Evolutionary conservation across 306 rosid genomes (phyloP).

Genomic region (Echinosophora koreensis): DNA sequence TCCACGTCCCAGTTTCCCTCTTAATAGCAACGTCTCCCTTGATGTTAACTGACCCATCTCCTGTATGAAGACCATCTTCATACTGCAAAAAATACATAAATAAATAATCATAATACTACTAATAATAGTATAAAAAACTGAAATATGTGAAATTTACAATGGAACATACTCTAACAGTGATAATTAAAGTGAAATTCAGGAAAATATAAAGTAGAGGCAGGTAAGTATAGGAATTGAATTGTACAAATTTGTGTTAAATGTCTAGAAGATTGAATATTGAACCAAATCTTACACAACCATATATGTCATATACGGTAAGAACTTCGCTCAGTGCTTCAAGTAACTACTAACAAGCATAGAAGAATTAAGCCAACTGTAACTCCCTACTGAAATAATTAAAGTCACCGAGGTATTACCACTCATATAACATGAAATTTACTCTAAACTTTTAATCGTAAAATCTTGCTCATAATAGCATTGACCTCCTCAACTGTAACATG

Average conservation of each 20-base stretch:
- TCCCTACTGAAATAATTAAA: not conserved
- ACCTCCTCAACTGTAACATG: too few relatives aligned
- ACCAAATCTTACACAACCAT: not conserved
- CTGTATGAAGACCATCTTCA: slow-evolving; percentile 49
- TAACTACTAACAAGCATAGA: not conserved
- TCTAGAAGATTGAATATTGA: slow-evolving; percentile 21
- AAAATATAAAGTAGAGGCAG: not conserved
- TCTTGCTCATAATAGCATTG: too few relatives aligned
- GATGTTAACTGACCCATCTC: slow-evolving; percentile 65
- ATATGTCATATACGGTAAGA: not conserved
- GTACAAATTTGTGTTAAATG: not conserved
- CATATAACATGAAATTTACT: too few relatives aligned
- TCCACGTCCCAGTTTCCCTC: slow-evolving; percentile 67
- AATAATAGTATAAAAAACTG: not conserved
- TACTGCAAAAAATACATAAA: slow-evolving; percentile 42
- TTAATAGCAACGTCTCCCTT: slow-evolving; percentile 59
- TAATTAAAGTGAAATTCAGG: not conserved
- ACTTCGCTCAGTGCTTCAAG: not conserved
- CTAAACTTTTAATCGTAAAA: too few relatives aligned
- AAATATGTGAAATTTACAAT: not conserved
- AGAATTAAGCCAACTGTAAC: not conserved
- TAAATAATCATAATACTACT: not conserved
- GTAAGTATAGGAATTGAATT: not conserved
- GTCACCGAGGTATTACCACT: not conserved
- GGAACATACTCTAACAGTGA: not conserved